Evolutionary conservation across 305 asterid species (phyloP).

Genomic region (Stenogyne calaminthoides): DNA sequence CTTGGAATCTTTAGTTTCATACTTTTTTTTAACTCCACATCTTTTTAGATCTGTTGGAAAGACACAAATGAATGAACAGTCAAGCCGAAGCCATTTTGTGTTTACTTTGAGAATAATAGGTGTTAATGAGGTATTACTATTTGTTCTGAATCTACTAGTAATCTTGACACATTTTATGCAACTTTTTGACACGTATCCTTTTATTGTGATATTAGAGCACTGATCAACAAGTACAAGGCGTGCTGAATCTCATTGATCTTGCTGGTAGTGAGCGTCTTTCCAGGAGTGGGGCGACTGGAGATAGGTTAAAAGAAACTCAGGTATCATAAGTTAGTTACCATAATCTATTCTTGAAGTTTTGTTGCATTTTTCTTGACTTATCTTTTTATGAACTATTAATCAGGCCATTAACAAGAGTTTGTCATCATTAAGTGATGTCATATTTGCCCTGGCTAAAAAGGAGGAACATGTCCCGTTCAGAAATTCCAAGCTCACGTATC

Average conservation of each 20-base stretch:
- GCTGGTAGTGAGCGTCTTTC: slow-evolving; percentile 99
- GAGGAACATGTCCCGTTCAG: slow-evolving; percentile 97
- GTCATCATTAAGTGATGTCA: slow-evolving; percentile 93
- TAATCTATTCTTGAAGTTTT: not conserved
- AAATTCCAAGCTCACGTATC: slow-evolving; percentile 94
- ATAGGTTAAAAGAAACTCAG: slow-evolving; percentile 95
- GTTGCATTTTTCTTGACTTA: not conserved
- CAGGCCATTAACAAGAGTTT: slow-evolving; percentile 96
- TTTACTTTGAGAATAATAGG: slow-evolving; percentile 84
- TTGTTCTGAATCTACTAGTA: not conserved
- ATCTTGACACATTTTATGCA: slow-evolving; percentile 8
- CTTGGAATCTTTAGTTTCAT: not conserved
- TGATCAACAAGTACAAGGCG: slow-evolving; percentile 94
- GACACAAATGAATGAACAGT: slow-evolving; percentile 95
- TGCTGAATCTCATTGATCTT: slow-evolving; percentile 86
- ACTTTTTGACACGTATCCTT: not conserved
- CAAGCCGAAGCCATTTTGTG: slow-evolving; percentile 95
- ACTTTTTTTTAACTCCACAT: slow-evolving; percentile 3
- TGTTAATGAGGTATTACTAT: slow-evolving; percentile 70
- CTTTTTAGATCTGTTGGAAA: slow-evolving; percentile 77
- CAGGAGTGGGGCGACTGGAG: slow-evolving; percentile 95
- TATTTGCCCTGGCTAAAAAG: slow-evolving; percentile 91
- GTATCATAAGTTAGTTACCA: slow-evolving; percentile 37
- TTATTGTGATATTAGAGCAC: slow-evolving; percentile 57
- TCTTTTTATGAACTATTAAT: not conserved